A percentile compares a stretch with the other conserved stretches of the same genome.
Evolutionary conservation across 257 asterid species (phyloP).

Genomic region (Plantago major): DNA sequence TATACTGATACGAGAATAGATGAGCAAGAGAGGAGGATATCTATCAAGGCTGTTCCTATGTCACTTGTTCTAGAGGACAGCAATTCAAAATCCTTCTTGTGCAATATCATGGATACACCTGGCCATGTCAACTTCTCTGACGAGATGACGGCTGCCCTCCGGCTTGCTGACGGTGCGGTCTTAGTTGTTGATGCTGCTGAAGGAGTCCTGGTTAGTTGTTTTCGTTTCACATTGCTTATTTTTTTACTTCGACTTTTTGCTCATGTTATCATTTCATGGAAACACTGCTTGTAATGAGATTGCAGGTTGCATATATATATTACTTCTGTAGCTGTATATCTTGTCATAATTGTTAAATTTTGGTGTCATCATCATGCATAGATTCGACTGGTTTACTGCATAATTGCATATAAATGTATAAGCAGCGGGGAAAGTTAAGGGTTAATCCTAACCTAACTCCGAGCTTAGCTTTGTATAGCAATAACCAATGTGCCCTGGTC

Average conservation of each 20-base stretch:
- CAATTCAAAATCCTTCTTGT: slow-evolving; percentile 79
- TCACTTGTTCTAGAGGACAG: slow-evolving; percentile 91
- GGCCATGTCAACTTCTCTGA: slow-evolving; percentile 97
- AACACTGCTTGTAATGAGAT: slow-evolving; percentile 1
- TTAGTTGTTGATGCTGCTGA: slow-evolving; percentile 95
- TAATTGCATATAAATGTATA: too few relatives aligned
- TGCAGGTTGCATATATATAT: not conserved
- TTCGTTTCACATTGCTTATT: not conserved
- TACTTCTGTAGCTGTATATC: not conserved
- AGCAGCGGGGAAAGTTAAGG: too few relatives aligned
- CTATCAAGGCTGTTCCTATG: slow-evolving; percentile 91
- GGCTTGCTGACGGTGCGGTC: slow-evolving; percentile 99
- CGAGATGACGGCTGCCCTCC: slow-evolving; percentile 94
- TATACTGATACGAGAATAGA: slow-evolving; percentile 94
- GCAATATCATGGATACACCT: slow-evolving; percentile 93
- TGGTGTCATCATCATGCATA: not conserved
- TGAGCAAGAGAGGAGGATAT: slow-evolving; percentile 93
- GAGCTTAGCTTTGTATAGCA: too few relatives aligned
- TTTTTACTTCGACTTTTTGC: not conserved
- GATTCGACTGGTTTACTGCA: not conserved
- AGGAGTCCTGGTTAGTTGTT: slow-evolving; percentile 77
- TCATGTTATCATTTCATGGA: not conserved
- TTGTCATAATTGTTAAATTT: not conserved
- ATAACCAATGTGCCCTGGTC: too few relatives aligned
- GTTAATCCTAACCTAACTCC: too few relatives aligned